Percentiles rank a stretch among this genome's conserved stretches.
phyloP scores from a whole-genome alignment of 257 asterid genomes.

The Solanum raphanifolium region DNA sequence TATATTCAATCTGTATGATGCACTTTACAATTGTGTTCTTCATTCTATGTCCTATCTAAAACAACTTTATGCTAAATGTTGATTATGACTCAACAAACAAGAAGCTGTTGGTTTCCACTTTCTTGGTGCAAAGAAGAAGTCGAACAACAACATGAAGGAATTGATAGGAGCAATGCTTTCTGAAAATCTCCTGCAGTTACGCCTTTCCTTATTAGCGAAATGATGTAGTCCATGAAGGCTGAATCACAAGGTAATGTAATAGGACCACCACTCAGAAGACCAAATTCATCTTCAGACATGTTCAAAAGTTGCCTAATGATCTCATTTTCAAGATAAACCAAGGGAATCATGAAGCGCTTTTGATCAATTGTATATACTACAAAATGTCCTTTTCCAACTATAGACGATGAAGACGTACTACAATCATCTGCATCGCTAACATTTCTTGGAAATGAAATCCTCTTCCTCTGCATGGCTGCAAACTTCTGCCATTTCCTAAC shows the following conservation, averaged over 20 bases:
- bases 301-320: not conserved
- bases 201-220: not conserved
- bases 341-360: not conserved
- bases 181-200: not conserved
- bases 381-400: not conserved
- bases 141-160: not conserved
- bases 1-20: not conserved
- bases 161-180: not conserved
- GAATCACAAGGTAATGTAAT: not conserved
- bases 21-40: not conserved
- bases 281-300: not conserved
- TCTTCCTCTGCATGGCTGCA: not conserved
- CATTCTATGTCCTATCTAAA: not conserved
- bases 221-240: not conserved
- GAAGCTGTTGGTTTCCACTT: not conserved
- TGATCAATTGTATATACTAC: not conserved
- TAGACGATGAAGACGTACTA: not conserved
- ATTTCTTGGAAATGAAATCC: not conserved
- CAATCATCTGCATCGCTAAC: not conserved
- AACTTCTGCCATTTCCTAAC: not conserved
- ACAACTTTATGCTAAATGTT: too few relatives aligned
- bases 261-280: not conserved
- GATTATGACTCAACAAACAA: not conserved
- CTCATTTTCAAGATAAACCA: not conserved
- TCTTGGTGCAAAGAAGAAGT: not conserved